Evolutionary conservation across 2,329 filamentous ascomycete species (phyloP).

Genomic region (Tolypocladium sp.): DNA sequence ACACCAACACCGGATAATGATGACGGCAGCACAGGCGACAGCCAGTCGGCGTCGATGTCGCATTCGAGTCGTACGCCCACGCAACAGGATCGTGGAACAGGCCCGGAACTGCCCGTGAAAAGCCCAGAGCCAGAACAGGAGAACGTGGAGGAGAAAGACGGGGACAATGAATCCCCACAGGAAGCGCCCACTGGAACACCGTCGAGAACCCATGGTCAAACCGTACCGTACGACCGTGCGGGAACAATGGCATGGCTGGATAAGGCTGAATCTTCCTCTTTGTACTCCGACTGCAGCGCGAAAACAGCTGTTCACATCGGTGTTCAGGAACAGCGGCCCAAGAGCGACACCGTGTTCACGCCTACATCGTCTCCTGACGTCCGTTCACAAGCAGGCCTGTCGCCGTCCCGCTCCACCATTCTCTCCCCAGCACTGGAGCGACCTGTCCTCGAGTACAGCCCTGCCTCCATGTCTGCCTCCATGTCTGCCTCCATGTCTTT

Average conservation of each 20-base stretch:
- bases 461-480: too few species aligned
- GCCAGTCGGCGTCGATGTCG: not conserved
- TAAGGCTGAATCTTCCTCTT: slow-evolving; percentile 9
- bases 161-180: not conserved
- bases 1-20: too few species aligned
- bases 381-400: not conserved
- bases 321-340: not conserved
- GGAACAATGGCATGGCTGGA: not conserved
- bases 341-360: not conserved
- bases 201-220: not conserved
- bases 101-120: not conserved
- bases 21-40: not conserved
- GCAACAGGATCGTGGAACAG: not conserved
- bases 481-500: not conserved
- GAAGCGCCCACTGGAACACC: too few species aligned
- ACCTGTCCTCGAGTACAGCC: slow-evolving; percentile 6
- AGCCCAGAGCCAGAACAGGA: not conserved
- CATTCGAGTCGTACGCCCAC: not conserved
- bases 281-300: slow-evolving; percentile 12
- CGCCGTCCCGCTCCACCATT: not conserved
- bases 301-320: slow-evolving; percentile 6
- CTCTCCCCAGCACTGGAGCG: not conserved
- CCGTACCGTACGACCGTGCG: not conserved
- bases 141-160: not conserved
- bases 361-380: not conserved